Conservation (phyloP, 495 filamentous ascomycete genomes). For the Venustampulla echinocandica region DNA sequence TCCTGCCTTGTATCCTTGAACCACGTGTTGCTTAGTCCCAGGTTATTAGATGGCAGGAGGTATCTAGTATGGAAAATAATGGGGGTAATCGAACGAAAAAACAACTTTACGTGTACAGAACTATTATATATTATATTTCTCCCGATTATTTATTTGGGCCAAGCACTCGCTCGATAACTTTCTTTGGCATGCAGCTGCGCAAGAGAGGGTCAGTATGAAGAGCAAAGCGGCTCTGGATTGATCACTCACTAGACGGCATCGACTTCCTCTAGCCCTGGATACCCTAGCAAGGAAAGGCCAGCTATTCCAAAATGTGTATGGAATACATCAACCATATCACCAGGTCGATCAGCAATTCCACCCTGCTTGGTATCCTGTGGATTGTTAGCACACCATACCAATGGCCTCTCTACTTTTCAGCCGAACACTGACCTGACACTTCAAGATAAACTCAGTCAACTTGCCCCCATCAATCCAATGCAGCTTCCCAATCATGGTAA, state of each 20-base stretch:
- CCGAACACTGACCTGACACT: constrained; percentile 53
- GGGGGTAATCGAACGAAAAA: too few relatives aligned
- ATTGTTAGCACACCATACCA: background rate
- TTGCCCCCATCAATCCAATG: constrained; percentile 85
- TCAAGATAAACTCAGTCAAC: constrained; percentile 70
- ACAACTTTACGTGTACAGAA: too few relatives aligned
- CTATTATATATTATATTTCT: constrained; percentile 1
- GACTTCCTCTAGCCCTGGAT: constrained; percentile 66
- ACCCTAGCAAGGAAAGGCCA: constrained; percentile 73
- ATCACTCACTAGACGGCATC: constrained; percentile 75
- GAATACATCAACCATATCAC: constrained; percentile 94
- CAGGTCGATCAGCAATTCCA: constrained; percentile 83
- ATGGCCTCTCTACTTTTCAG: too few relatives aligned
- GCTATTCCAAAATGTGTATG: constrained; percentile 87
- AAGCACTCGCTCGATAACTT: constrained; percentile 47
- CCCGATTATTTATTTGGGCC: constrained; percentile 19
- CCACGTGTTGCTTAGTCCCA: constrained; percentile 38
- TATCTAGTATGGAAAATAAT: background rate
- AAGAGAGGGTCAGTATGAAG: constrained; percentile 1
- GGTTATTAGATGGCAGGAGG: constrained; percentile 75
- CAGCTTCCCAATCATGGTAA: constrained; percentile 78
- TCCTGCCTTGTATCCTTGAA: constrained; percentile 67
- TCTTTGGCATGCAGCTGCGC: constrained; percentile 64
- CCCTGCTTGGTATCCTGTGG: constrained; percentile 69
- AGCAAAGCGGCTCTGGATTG: background rate